A percentile compares a stretch with the other conserved stretches of the same genome.
Conservation (phyloP, 2,329 filamentous ascomycete genomes). For the Cladophialophora carrionii region DNA sequence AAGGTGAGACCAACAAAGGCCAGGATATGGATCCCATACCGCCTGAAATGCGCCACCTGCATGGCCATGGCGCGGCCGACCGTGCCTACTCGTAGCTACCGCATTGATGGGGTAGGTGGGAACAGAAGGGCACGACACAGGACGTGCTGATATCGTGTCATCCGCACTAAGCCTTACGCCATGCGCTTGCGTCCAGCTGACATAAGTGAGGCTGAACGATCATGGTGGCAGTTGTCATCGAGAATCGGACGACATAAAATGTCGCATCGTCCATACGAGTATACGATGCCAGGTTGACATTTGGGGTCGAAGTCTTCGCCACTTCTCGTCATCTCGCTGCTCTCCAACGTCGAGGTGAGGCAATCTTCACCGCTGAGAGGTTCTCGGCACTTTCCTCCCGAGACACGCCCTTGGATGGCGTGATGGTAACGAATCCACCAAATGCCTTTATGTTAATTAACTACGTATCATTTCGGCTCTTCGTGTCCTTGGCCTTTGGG, state of each 20-base stretch:
- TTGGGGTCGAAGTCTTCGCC: background rate
- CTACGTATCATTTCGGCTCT: background rate
- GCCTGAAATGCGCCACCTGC: constrained; percentile 8
- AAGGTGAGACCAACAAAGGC: constrained; percentile 3
- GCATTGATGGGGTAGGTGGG: constrained; percentile 1
- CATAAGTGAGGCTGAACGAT: constrained; percentile 8
- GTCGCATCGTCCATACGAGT: no score
- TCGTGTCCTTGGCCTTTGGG: background rate
- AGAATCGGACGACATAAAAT: no score
- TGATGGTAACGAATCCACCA: background rate
- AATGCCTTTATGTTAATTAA: background rate
- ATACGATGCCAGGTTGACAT: no score
- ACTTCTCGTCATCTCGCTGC: background rate
- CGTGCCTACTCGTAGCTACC: background rate
- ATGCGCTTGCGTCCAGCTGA: background rate
- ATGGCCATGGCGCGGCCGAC: constrained; percentile 9
- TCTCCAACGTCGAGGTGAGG: background rate
- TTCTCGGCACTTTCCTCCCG: background rate
- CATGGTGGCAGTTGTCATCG: background rate
- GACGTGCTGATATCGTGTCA: constrained; percentile 2
- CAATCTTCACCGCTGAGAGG: background rate
- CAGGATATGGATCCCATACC: constrained; percentile 2
- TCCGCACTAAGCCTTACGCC: constrained; percentile 8
- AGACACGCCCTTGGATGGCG: background rate
- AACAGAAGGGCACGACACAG: background rate